phyloP scores from a whole-genome alignment of 208 protist species.

The Acanthamoeba lenticulata region DNA sequence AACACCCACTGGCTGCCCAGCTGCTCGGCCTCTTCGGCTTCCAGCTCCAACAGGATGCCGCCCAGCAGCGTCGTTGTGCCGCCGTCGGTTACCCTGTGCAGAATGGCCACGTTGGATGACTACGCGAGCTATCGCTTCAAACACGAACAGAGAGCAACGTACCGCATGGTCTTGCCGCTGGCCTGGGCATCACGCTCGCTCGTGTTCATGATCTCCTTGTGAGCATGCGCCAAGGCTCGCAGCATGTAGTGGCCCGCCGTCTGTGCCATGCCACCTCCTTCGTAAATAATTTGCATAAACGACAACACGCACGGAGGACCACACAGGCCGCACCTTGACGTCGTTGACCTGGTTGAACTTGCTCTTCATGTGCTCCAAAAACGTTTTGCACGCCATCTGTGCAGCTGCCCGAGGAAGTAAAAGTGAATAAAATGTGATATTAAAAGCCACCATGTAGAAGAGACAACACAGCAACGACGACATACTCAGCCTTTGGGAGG shows the following conservation, averaged over 20 bases:
- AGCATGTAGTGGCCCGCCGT: constrained; percentile 57
- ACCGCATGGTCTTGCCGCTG: constrained; percentile 32
- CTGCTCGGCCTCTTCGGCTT: constrained; percentile 27
- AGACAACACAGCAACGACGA: background rate
- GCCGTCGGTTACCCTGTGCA: background rate
- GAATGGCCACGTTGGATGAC: background rate
- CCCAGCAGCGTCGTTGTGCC: constrained; percentile 64
- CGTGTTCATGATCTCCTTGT: constrained; percentile 46
- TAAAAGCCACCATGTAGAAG: background rate
- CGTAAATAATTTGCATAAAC: background rate
- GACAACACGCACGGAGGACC: background rate
- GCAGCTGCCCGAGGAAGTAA: background rate
- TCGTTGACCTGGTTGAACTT: constrained; percentile 28
- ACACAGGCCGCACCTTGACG: background rate
- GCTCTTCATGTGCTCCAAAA: constrained; percentile 61
- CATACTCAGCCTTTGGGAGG: background rate
- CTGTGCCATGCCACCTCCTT: too few species aligned
- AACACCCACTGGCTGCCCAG: constrained; percentile 72
- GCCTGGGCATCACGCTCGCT: constrained; percentile 8
- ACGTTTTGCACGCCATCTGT: background rate
- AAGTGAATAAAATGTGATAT: background rate
- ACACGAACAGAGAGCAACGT: background rate
- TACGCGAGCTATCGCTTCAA: background rate
- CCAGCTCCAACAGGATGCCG: constrained; percentile 51
- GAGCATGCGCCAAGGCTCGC: background rate